A percentile compares a stretch with the other conserved stretches of the same genome.
phyloP scores from a whole-genome alignment of 2,329 filamentous ascomycete species.

The Trichoderma cornu-damae region DNA sequence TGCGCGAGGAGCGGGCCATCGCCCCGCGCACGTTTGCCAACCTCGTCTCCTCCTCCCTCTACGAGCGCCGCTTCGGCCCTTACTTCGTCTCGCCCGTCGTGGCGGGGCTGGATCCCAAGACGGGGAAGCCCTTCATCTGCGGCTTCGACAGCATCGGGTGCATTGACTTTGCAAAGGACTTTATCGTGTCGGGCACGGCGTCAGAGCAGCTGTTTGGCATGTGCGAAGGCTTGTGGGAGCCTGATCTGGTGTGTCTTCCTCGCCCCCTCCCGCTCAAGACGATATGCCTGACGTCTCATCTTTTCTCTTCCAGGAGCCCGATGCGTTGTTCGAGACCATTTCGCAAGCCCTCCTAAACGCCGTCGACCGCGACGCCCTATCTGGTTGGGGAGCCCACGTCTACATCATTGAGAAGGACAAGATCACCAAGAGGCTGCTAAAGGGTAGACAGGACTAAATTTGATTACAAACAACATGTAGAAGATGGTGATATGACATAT shows the following conservation, averaged over 20 bases:
- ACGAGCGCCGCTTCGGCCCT: slow-evolving; percentile 92
- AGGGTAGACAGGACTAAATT: slow-evolving; percentile 35
- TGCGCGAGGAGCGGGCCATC: slow-evolving; percentile 96
- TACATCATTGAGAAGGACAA: slow-evolving; percentile 99
- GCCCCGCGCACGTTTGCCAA: slow-evolving; percentile 93
- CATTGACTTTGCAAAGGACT: slow-evolving; percentile 99
- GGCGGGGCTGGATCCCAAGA: slow-evolving; percentile 90
- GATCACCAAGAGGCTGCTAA: slow-evolving; percentile 97
- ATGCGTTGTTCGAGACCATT: slow-evolving; percentile 97
- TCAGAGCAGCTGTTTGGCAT: slow-evolving; percentile 98
- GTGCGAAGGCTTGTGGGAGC: slow-evolving; percentile 97
- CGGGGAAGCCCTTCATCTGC: slow-evolving; percentile 93
- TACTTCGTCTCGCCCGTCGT: slow-evolving; percentile 96
- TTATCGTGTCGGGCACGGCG: slow-evolving; percentile 94
- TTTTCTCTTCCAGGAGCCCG: slow-evolving; percentile 60
- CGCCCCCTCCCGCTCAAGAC: neutral
- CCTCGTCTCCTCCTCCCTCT: slow-evolving; percentile 83
- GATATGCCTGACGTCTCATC: neutral
- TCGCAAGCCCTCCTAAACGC: slow-evolving; percentile 94
- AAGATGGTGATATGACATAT: slow-evolving; percentile 2
- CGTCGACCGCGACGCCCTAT: slow-evolving; percentile 92
- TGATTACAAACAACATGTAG: slow-evolving; percentile 4
- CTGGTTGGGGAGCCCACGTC: slow-evolving; percentile 96
- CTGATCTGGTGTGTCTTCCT: slow-evolving; percentile 68
- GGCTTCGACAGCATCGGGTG: slow-evolving; percentile 99